phyloP scores from a whole-genome alignment of 2,329 filamentous ascomycete genomes.

The Zopfia rhizophila region DNA sequence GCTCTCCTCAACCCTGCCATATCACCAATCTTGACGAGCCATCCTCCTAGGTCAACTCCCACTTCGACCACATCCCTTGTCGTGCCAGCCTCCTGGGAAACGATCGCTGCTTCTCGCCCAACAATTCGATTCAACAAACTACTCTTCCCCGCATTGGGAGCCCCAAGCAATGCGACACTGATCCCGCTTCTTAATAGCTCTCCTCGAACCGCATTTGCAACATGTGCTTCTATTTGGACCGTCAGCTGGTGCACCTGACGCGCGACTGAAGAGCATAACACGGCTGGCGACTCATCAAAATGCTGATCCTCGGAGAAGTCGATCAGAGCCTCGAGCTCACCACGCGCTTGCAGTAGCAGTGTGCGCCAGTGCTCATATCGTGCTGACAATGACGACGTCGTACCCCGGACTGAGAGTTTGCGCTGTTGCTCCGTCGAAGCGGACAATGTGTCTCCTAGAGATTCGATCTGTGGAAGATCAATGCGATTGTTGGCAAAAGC shows the following conservation, averaged over 20 bases:
- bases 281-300: constrained; percentile 85
- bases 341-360: constrained; percentile 80
- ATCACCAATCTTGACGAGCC: constrained; percentile 92
- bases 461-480: constrained; percentile 83
- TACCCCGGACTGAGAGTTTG: constrained; percentile 82
- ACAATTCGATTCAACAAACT: constrained; percentile 91
- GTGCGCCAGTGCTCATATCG: constrained; percentile 87
- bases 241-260: constrained; percentile 71
- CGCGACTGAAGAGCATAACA: constrained; percentile 76
- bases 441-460: constrained; percentile 68
- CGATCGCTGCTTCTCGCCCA: constrained; percentile 92
- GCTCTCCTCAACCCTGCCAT: constrained; percentile 83
- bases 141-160: constrained; percentile 95
- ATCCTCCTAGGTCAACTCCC: constrained; percentile 87
- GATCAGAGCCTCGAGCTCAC: constrained; percentile 93
- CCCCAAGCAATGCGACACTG: constrained; percentile 84
- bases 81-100: constrained; percentile 91
- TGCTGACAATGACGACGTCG: constrained; percentile 73
- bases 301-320: constrained; percentile 98
- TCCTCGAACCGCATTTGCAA: constrained; percentile 80
- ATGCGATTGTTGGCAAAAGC: constrained; percentile 89
- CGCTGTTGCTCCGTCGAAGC: constrained; percentile 92
- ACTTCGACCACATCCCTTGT: constrained; percentile 95
- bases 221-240: constrained; percentile 72
- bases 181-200: constrained; percentile 89